Conservation (phyloP, 2,329 filamentous ascomycete species). For the Fusarium drepaniforme region DNA sequence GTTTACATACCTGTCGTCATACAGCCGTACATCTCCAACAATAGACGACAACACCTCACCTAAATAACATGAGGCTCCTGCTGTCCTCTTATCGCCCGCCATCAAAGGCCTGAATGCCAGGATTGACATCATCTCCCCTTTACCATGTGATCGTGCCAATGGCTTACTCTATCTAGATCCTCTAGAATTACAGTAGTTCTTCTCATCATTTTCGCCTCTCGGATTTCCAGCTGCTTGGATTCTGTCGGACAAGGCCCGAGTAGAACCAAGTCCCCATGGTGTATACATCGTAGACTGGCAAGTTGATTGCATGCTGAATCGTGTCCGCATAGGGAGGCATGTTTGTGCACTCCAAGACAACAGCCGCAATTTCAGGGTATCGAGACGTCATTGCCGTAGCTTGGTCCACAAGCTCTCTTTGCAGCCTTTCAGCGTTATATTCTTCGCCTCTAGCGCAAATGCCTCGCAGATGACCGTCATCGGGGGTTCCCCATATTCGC, state of each 20-base stretch:
- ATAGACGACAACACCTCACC: background rate
- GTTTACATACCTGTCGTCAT: background rate
- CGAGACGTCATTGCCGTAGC: conserved; percentile 24
- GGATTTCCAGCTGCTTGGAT: conserved; percentile 10
- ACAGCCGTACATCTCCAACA: background rate
- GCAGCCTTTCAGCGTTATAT: conserved; percentile 34
- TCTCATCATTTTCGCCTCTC: background rate
- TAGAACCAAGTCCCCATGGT: conserved; percentile 53
- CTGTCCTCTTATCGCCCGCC: background rate
- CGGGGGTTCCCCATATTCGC: conserved; percentile 40
- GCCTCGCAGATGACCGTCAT: conserved; percentile 35
- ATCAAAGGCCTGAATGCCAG: background rate
- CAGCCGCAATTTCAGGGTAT: conserved; percentile 34
- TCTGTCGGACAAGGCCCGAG: conserved; percentile 41
- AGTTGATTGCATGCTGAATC: conserved; percentile 44
- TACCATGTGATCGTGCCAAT: background rate
- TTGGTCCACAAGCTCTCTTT: conserved; percentile 37
- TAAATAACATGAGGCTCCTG: background rate
- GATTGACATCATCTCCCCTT: no score
- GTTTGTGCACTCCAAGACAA: conserved; percentile 51
- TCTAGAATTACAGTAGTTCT: background rate
- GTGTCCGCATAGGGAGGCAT: conserved; percentile 51
- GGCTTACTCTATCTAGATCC: background rate
- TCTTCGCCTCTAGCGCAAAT: conserved; percentile 28
- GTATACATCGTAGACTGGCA: conserved; percentile 52